These are phyloP conservation scores for Suillus americanus DNA, from an alignment of 768 basidiomycete genomes.

Conservation along the genomic window DNA sequence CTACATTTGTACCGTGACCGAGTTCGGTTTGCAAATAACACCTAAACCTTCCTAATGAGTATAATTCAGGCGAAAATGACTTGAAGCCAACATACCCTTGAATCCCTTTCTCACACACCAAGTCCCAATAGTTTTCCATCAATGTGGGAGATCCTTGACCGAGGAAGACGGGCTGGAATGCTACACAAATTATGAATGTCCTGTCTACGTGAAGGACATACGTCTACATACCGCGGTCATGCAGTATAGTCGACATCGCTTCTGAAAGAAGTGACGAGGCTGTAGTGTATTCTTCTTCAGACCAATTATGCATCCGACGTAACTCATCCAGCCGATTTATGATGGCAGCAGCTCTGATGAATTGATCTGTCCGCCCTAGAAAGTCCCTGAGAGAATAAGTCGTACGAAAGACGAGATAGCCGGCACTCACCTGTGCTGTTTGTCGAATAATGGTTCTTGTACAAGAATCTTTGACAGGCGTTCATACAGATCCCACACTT, in stretches of 20 bases:
- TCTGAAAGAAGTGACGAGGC: slow-evolving; percentile 57
- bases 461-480: slow-evolving; percentile 46
- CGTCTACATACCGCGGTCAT: slow-evolving; percentile 32
- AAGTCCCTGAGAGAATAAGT: slow-evolving; percentile 43
- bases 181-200: slow-evolving; percentile 18
- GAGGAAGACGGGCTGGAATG: slow-evolving; percentile 68
- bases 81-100: slow-evolving; percentile 38
- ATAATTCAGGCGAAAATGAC: too few species aligned
- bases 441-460: slow-evolving; percentile 60
- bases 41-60: slow-evolving; percentile 24
- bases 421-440: slow-evolving; percentile 46
- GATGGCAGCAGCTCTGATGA: slow-evolving; percentile 53
- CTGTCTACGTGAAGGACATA: slow-evolving; percentile 21
- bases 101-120: slow-evolving; percentile 56
- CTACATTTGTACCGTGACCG: slow-evolving; percentile 74
- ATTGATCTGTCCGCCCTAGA: slow-evolving; percentile 56
- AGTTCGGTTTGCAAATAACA: slow-evolving; percentile 80
- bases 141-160: slow-evolving; percentile 60
- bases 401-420: background rate
- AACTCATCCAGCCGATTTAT: slow-evolving; percentile 60
- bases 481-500: slow-evolving; percentile 49
- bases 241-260: slow-evolving; percentile 44
- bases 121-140: slow-evolving; percentile 47
- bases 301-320: slow-evolving; percentile 54
- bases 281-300: slow-evolving; percentile 41